Conservation (phyloP, 345 rosid species). For the Erysimum cheiranthoides region DNA sequence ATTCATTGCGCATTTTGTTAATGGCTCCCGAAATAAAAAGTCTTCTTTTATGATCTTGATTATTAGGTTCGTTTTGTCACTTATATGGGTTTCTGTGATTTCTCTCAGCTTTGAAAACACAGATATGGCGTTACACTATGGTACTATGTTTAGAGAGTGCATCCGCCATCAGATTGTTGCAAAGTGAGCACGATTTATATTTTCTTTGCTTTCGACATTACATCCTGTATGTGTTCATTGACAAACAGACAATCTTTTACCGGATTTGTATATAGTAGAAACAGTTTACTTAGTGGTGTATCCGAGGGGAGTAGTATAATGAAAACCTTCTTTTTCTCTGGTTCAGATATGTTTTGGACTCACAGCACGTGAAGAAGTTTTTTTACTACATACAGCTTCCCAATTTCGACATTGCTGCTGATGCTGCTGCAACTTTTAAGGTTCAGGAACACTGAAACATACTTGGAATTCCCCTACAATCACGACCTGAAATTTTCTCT, state of each 20-base stretch:
- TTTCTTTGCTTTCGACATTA: neutral
- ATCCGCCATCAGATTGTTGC: constrained; percentile 97
- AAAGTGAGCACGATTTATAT: constrained; percentile 56
- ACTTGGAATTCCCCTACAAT: neutral
- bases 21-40: neutral
- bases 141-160: constrained; percentile 98
- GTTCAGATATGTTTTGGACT: constrained; percentile 85
- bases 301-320: constrained; percentile 9
- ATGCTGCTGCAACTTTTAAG: constrained; percentile 98
- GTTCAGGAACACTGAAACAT: constrained; percentile 42
- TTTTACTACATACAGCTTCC: constrained; percentile 89
- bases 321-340: constrained; percentile 7
- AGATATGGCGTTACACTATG: constrained; percentile 96
- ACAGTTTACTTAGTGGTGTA: neutral
- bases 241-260: constrained; percentile 12
- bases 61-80: constrained; percentile 7
- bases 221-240: neutral
- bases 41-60: constrained; percentile 11
- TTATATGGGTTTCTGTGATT: constrained; percentile 25
- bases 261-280: neutral
- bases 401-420: constrained; percentile 93
- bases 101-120: constrained; percentile 71
- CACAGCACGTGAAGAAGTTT: constrained; percentile 76
- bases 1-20: neutral
- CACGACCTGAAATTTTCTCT: neutral